Evolutionary conservation across 192 early-diverging fungal genomes (phyloP), one percentile per base, ranked within the genome.

Genomic region (Coemansia sp.): DNA sequence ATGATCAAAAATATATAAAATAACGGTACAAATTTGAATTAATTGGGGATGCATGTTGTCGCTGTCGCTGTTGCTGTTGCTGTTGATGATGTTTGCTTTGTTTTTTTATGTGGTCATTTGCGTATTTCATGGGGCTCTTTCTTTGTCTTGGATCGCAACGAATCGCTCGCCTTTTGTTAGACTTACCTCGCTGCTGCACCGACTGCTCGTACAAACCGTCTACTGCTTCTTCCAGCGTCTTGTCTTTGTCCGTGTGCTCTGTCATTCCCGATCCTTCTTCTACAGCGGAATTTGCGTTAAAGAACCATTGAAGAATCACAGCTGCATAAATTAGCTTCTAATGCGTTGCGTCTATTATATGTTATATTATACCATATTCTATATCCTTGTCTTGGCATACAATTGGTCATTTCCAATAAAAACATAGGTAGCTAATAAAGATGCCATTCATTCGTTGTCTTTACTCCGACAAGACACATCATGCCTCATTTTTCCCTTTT

Each of bases 101-200:
- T 24, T 51, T 24, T 27, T 51, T 51, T 23, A 20, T 25, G 49
- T 25, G 22, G 24, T 25, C 24, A 51, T 27, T 51, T 51, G 49
- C 49, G 24, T 25, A 6, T 25, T 51, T 23, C 24, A 51, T 25
- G 10, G 24, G 22, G 20, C 8, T 18, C 2, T 9, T 13, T 0
- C 11, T 14, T 42, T 42, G 39, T 16, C 14, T 42, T 14, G 23
- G n/a, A 25, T 51, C 49, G 24, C 24, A 51, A 51, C 11, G 14
- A 9, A 42, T 42, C 14, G 39, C 39, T 10, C 5, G 5, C 14
- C 2, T 42, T 42, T 16, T 42, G 39, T 25, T 25, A 27, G 49
- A 25, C 30, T 27, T 55, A 55, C 53, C 53, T 55, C 30, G n/a
- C 19, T 55, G 27, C 53, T 55, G 25, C 4, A 28, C 14, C 11